Evolutionary conservation across 2,329 filamentous ascomycete genomes (phyloP).

Genomic region (Karstenula rhodostoma): DNA sequence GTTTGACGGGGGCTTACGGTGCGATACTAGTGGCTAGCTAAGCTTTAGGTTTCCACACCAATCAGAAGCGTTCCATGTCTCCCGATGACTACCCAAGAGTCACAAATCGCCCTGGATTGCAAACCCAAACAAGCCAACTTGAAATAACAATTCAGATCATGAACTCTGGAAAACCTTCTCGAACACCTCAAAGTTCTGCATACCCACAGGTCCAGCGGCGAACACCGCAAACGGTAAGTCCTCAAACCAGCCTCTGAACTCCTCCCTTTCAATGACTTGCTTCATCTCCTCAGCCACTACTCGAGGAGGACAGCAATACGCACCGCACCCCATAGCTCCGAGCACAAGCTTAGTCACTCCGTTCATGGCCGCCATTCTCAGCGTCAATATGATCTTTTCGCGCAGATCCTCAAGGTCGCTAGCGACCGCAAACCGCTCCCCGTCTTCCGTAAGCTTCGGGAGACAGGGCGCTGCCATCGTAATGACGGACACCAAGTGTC

Average conservation of each 20-base stretch:
- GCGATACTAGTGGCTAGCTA: not conserved
- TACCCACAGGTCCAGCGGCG: slow-evolving; percentile 22
- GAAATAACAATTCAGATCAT: no score
- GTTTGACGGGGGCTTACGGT: not conserved
- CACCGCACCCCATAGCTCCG: slow-evolving; percentile 35
- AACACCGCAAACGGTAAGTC: slow-evolving; percentile 29
- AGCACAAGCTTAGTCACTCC: slow-evolving; percentile 30
- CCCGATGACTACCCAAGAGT: not conserved
- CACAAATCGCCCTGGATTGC: not conserved
- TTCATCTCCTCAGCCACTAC: slow-evolving; percentile 32
- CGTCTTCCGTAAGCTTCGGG: slow-evolving; percentile 19
- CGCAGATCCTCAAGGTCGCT: slow-evolving; percentile 21
- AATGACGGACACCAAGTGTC: slow-evolving; percentile 27
- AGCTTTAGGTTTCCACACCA: not conserved
- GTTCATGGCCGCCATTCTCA: slow-evolving; percentile 28
- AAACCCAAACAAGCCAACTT: no score
- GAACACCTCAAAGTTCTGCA: slow-evolving; percentile 20
- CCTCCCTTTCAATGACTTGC: slow-evolving; percentile 19
- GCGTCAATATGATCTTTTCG: slow-evolving; percentile 29
- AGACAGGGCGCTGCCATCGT: slow-evolving; percentile 30
- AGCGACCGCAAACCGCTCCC: slow-evolving; percentile 20
- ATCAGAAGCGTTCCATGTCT: not conserved
- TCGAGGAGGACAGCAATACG: slow-evolving; percentile 30
- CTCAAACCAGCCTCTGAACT: slow-evolving; percentile 35
- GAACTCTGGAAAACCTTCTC: slow-evolving; percentile 20